phyloP scores from a whole-genome alignment of 73 alveolate species.

The Tetrahymena borealis region DNA sequence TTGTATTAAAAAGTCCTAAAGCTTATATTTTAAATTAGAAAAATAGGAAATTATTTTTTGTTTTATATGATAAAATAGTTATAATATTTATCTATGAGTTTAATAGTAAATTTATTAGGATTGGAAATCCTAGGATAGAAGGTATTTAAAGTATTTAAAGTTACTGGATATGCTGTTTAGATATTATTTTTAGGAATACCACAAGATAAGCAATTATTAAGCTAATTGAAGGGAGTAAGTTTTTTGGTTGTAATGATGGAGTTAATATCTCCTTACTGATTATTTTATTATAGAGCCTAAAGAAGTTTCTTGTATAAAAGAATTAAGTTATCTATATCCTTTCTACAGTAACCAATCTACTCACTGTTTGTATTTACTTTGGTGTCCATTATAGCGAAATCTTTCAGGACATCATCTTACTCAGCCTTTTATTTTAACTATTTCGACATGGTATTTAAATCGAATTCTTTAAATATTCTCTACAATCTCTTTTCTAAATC shows the following conservation, averaged over 20 bases:
- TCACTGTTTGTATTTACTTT: background rate
- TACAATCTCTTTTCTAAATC: background rate
- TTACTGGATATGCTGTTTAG: background rate
- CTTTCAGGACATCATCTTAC: background rate
- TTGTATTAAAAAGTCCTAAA: too few relatives aligned
- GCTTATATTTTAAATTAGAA: too few relatives aligned
- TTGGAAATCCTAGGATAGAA: too few relatives aligned
- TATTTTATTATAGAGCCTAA: background rate
- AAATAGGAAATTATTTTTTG: too few relatives aligned
- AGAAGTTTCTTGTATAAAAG: background rate
- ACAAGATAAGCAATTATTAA: background rate
- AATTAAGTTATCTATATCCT: background rate
- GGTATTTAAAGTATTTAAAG: too few relatives aligned
- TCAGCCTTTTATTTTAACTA: background rate
- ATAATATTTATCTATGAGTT: too few relatives aligned
- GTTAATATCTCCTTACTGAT: background rate
- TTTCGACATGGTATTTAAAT: background rate
- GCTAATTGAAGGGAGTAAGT: background rate
- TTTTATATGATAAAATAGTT: too few relatives aligned
- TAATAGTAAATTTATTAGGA: too few relatives aligned
- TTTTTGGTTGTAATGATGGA: background rate
- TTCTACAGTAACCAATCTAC: background rate
- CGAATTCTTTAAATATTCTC: background rate
- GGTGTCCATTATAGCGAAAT: background rate
- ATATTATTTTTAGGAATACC: background rate